A percentile compares a stretch with the other conserved stretches of the same genome.
Evolutionary conservation across 345 rosid species (phyloP).

Genomic region (Combretum micranthum): DNA sequence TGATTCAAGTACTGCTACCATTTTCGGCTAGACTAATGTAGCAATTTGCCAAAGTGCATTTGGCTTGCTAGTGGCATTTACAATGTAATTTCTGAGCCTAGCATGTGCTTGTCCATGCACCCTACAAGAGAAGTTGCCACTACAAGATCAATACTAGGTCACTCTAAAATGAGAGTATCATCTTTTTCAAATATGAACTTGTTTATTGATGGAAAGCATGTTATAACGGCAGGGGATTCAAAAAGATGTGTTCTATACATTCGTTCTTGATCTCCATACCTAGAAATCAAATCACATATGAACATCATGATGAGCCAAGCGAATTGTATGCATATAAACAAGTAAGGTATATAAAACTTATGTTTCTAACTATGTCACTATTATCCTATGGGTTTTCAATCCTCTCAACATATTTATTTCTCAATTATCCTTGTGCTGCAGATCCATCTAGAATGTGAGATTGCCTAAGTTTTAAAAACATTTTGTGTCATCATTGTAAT

Average conservation of each 20-base stretch:
- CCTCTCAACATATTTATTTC: too few species aligned
- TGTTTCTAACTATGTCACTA: too few species aligned
- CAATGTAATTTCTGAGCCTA: constrained; percentile 18
- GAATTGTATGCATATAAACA: too few species aligned
- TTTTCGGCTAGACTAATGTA: constrained; percentile 18
- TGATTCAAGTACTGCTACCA: constrained; percentile 21
- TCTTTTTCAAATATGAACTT: constrained; percentile 18
- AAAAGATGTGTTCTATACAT: constrained; percentile 27
- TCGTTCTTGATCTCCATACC: constrained; percentile 39
- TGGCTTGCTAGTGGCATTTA: constrained; percentile 22
- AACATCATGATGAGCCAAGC: too few species aligned
- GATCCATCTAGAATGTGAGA: background rate
- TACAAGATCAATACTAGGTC: constrained; percentile 23
- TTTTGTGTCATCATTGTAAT: too few species aligned
- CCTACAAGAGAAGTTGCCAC: constrained; percentile 15
- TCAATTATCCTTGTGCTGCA: background rate
- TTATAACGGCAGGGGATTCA: constrained; percentile 29
- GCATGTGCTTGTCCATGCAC: constrained; percentile 25
- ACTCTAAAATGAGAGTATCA: constrained; percentile 15
- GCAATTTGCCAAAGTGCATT: constrained; percentile 25
- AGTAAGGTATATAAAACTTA: too few species aligned
- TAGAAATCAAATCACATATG: background rate
- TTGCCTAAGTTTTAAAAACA: too few species aligned
- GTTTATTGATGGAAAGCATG: constrained; percentile 24
- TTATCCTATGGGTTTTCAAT: too few species aligned